phyloP scores from a whole-genome alignment of 306 rosid species.

The Vachellia collinsii region DNA sequence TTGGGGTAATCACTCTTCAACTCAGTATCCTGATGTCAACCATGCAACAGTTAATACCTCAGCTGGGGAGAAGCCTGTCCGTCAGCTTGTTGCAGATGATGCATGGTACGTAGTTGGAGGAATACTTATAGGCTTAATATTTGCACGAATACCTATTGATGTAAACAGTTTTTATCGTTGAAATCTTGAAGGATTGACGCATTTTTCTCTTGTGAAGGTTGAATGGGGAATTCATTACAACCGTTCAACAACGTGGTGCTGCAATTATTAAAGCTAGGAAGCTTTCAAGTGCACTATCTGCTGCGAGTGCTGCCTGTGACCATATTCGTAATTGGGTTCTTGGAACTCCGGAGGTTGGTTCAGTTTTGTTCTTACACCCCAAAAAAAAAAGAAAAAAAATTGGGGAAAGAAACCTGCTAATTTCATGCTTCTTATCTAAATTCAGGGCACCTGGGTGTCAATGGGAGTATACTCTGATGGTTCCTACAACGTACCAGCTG shows the following conservation, averaged over 20 bases:
- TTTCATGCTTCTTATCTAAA: constrained; percentile 21
- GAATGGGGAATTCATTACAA: constrained; percentile 84
- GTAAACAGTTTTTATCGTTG: too few species aligned
- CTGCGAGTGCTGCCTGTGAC: constrained; percentile 97
- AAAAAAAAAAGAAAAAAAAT: too few species aligned
- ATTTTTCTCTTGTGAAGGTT: constrained; percentile 52
- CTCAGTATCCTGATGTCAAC: constrained; percentile 94
- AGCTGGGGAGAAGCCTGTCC: constrained; percentile 79
- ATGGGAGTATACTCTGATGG: constrained; percentile 99
- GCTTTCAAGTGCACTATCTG: constrained; percentile 93
- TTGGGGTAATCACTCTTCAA: constrained; percentile 98
- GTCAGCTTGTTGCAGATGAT: constrained; percentile 80
- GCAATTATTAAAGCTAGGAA: constrained; percentile 98
- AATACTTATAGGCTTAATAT: background rate
- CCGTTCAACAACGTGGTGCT: constrained; percentile 99
- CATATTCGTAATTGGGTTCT: constrained; percentile 98
- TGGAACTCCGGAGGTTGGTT: constrained; percentile 90
- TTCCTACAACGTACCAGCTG: constrained; percentile 95
- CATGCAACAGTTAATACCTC: constrained; percentile 85
- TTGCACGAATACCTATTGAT: too few species aligned
- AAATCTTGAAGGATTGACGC: background rate
- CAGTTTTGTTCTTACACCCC: background rate
- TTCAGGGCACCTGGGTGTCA: constrained; percentile 91
- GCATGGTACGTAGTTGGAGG: constrained; percentile 58
- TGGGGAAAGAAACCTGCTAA: background rate